These are phyloP conservation scores for Xylariaceae sp. DNA, from an alignment of 2,329 filamentous ascomycete species.

Conservation along the genomic window DNA sequence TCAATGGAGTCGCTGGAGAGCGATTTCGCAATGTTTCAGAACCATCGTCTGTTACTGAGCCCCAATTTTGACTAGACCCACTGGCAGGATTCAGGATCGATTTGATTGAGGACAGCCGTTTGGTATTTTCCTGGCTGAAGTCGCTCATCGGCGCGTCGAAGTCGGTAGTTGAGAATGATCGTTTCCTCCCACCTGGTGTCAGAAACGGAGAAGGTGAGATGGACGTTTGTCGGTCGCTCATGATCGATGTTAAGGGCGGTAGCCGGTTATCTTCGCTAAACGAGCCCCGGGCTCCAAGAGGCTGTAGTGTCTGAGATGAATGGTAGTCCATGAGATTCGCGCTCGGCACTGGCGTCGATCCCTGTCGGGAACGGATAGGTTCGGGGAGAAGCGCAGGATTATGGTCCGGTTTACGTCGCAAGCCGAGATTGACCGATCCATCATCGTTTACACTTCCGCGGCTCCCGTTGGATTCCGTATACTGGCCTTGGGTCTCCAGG, in stretches of 20 bases:
- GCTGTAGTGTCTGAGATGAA: constrained; percentile 38
- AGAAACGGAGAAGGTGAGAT: constrained; percentile 59
- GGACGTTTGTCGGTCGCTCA: constrained; percentile 51
- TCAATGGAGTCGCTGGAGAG: constrained; percentile 39
- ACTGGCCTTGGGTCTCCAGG: constrained; percentile 39
- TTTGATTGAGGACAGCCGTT: constrained; percentile 70
- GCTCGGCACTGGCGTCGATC: constrained; percentile 40
- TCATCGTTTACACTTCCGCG: constrained; percentile 59
- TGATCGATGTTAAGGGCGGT: constrained; percentile 50
- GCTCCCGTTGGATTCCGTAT: constrained; percentile 40
- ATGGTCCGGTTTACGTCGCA: constrained; percentile 46
- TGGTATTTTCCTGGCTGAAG: constrained; percentile 44
- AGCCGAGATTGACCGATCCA: constrained; percentile 60
- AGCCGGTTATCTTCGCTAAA: constrained; percentile 55
- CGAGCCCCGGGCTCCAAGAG: constrained; percentile 38
- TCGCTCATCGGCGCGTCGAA: constrained; percentile 42
- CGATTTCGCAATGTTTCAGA: constrained; percentile 42
- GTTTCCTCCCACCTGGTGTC: constrained; percentile 60
- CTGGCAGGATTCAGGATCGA: constrained; percentile 64
- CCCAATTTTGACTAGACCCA: constrained; percentile 21
- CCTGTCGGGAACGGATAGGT: constrained; percentile 41
- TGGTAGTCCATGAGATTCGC: constrained; percentile 51
- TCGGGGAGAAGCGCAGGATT: constrained; percentile 46
- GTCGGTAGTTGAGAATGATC: constrained; percentile 62
- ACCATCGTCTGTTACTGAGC: constrained; percentile 28